Evolutionary conservation across 352 stramenopile species (phyloP), one percentile per base, ranked within the genome.

Genomic region (Phytophthora macrochlamydospora): DNA sequence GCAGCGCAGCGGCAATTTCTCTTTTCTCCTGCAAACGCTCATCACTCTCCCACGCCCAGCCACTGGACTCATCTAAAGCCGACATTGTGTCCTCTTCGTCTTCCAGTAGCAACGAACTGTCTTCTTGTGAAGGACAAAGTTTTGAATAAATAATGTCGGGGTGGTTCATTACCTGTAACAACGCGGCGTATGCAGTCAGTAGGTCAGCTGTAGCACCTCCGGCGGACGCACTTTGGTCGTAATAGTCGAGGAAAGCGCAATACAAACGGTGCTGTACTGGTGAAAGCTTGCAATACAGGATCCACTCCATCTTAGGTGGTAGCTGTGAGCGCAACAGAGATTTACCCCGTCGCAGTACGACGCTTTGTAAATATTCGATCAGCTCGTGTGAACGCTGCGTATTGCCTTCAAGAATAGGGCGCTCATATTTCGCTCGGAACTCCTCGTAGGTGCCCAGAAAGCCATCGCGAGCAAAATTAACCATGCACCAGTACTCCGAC

Each of bases 401-500:
- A 54, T 93, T 65, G 29, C 89, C 88, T 40, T 96, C 89, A 29
- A 95, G 32, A 57, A 96, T 95, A 2, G 90, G 90, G 30, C 86
- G 72, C 58, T 95, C 89, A 42, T 93, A 97, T 13, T 76, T 75
- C 37, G 76, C 59, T 33, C 92, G 87, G 46, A 96, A 97, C 28
- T 74, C 62, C 1, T 96, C 85, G 45, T 93, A 94, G 30, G 69
- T 78, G 8, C 78, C 84, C 31, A 97, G 46, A 33, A 91, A 94
- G 2, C 71, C 70, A 4, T 89, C 78, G 5, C 87, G 78, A 7
- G 86, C 87, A 73, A 97, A 97, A 68, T 96, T 93, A 9, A 97
- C 87, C 87, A 97, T 96, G 62, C 85, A 95, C 85, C 85, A 97
- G 57, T 97, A 97, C 57, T 97, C 90, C 1, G 89, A 89, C 30